Evolutionary conservation across 2,329 filamentous ascomycete genomes (phyloP).

Genomic region (Pseudocercospora pini-densiflorae): DNA sequence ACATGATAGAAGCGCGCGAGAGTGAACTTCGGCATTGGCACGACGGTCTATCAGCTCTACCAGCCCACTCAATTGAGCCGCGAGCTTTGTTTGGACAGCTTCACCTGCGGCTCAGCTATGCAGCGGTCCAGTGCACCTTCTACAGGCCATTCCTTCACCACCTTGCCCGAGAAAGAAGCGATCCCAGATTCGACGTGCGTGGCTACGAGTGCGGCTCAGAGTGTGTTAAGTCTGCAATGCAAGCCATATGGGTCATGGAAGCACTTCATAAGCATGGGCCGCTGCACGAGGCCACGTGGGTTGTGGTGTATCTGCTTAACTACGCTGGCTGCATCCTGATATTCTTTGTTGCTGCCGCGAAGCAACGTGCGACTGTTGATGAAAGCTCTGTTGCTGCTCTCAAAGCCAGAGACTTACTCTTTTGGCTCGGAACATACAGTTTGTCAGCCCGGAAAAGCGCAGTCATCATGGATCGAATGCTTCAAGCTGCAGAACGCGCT

Average conservation of each 20-base stretch:
- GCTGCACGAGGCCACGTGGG: slow-evolving; percentile 29
- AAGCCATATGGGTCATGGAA: slow-evolving; percentile 30
- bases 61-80: neutral
- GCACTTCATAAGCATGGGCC: slow-evolving; percentile 23
- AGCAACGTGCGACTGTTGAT: slow-evolving; percentile 24
- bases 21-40: slow-evolving; percentile 9
- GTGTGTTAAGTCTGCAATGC: slow-evolving; percentile 30
- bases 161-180: slow-evolving; percentile 17
- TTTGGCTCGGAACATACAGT: neutral
- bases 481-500: neutral
- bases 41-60: slow-evolving; percentile 5
- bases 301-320: slow-evolving; percentile 21
- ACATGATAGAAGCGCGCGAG: neutral
- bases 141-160: slow-evolving; percentile 34
- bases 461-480: neutral
- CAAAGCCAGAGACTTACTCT: slow-evolving; percentile 9
- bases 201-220: slow-evolving; percentile 29
- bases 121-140: slow-evolving; percentile 28
- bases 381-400: slow-evolving; percentile 12
- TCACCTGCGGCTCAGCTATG: slow-evolving; percentile 29
- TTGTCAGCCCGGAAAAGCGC: neutral
- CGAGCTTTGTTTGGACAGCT: slow-evolving; percentile 22
- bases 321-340: slow-evolving; percentile 25
- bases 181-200: slow-evolving; percentile 23
- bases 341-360: slow-evolving; percentile 28